Conservation (phyloP, 202 grass and related monocot species). For the Zoysia matrella region DNA sequence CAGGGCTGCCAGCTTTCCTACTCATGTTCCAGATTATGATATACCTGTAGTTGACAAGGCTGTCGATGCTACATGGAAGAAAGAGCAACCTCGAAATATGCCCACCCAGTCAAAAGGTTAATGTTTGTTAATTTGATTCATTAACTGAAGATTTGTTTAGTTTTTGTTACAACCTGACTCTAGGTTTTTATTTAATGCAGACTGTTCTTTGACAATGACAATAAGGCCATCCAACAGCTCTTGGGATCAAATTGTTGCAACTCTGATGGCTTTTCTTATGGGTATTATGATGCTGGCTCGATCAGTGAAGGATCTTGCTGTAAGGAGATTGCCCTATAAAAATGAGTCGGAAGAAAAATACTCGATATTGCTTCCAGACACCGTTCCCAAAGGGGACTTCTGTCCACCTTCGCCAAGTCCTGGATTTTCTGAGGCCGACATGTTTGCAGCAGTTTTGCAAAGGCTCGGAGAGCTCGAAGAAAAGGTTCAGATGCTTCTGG, state of each 20-base stretch:
- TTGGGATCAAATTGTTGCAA: constrained; percentile 52
- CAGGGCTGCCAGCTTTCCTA: constrained; percentile 68
- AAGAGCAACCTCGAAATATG: constrained; percentile 51
- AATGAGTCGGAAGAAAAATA: constrained; percentile 43
- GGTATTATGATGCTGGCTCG: constrained; percentile 53
- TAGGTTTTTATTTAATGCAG: constrained; percentile 47
- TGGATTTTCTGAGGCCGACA: constrained; percentile 61
- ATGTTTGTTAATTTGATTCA: constrained; percentile 12
- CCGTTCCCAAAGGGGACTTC: constrained; percentile 54
- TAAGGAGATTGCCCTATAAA: constrained; percentile 56
- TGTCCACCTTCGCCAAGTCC: constrained; percentile 66
- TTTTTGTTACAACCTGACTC: constrained; percentile 32
- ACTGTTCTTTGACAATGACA: constrained; percentile 40
- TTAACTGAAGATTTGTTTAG: not conserved
- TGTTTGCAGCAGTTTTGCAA: constrained; percentile 69
- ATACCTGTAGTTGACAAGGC: constrained; percentile 91
- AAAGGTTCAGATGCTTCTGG: constrained; percentile 75
- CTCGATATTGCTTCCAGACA: constrained; percentile 38
- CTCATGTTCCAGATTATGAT: constrained; percentile 62
- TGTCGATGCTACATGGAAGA: constrained; percentile 83
- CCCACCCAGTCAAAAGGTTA: constrained; percentile 55
- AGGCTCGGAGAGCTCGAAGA: constrained; percentile 77
- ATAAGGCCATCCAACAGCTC: constrained; percentile 44
- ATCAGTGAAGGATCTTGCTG: constrained; percentile 56
- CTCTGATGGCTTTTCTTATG: constrained; percentile 58